phyloP scores from a whole-genome alignment of 768 basidiomycete species.

The Jaapia argillacea region DNA sequence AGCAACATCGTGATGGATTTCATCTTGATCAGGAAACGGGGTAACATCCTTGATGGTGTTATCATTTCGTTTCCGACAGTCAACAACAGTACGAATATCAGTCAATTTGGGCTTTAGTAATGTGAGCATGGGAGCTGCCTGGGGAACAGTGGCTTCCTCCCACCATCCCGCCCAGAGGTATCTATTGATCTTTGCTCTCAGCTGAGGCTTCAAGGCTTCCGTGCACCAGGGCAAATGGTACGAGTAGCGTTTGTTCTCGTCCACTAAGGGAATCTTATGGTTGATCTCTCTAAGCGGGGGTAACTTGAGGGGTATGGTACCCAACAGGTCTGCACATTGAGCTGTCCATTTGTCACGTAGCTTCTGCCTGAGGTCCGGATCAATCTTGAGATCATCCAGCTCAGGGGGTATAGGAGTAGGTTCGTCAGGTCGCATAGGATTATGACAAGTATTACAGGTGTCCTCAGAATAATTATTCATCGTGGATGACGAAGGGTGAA shows the following conservation, averaged over 20 bases:
- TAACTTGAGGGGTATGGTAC: constrained; percentile 12
- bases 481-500: too few relatives aligned
- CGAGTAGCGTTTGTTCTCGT: constrained; percentile 19
- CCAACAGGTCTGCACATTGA: too few relatives aligned
- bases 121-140: constrained; percentile 23
- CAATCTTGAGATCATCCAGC: too few relatives aligned
- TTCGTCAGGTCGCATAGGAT: too few relatives aligned
- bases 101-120: constrained; percentile 27
- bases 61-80: constrained; percentile 25
- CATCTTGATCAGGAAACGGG: constrained; percentile 31
- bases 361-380: too few relatives aligned
- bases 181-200: constrained; percentile 20
- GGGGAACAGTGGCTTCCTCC: constrained; percentile 6
- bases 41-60: constrained; percentile 32
- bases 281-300: constrained; percentile 31
- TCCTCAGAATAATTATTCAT: too few relatives aligned
- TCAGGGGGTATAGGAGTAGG: too few relatives aligned
- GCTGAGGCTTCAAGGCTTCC: constrained; percentile 15
- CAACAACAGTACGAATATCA: constrained; percentile 22
- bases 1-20: constrained; percentile 24
- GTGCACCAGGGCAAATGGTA: constrained; percentile 24
- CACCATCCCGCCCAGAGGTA: constrained; percentile 27
- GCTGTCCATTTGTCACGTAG: too few relatives aligned
- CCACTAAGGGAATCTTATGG: constrained; percentile 29
- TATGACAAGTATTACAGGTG: too few relatives aligned